A percentile compares a stretch with the other conserved stretches of the same genome.
phyloP scores from a whole-genome alignment of 2,329 filamentous ascomycete species.

The Triangularia setosa region DNA sequence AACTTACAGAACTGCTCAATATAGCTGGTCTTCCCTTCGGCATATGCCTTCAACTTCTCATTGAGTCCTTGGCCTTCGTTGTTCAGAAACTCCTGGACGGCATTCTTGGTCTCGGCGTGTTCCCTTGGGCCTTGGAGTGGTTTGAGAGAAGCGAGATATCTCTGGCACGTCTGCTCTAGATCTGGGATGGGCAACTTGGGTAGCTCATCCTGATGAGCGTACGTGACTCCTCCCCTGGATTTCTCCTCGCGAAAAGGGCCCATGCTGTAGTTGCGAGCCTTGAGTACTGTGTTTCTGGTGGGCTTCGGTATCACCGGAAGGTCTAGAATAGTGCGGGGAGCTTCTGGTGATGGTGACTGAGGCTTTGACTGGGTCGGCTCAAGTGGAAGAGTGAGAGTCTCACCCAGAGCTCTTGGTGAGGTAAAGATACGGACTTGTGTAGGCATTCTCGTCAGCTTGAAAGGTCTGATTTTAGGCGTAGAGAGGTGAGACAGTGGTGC shows the following conservation, averaged over 20 bases:
- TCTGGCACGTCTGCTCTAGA: constrained; percentile 70
- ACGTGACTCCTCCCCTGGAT: constrained; percentile 72
- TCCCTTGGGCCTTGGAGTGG: constrained; percentile 79
- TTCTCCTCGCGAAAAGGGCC: constrained; percentile 47
- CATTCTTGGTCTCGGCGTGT: constrained; percentile 74
- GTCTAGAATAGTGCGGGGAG: constrained; percentile 39
- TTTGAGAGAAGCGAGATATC: constrained; percentile 73
- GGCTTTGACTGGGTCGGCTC: constrained; percentile 7
- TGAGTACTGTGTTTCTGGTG: constrained; percentile 31
- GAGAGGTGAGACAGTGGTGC: constrained; percentile 71
- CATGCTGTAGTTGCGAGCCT: constrained; percentile 33
- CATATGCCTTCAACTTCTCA: constrained; percentile 85
- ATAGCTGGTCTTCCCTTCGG: constrained; percentile 86
- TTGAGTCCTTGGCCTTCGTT: constrained; percentile 80
- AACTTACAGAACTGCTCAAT: constrained; percentile 96
- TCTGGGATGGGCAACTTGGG: constrained; percentile 93
- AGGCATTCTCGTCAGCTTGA: constrained; percentile 51
- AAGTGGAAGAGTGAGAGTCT: constrained; percentile 55
- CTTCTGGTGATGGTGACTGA: constrained; percentile 30
- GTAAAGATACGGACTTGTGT: constrained; percentile 65
- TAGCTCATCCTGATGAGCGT: constrained; percentile 80
- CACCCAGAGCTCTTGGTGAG: constrained; percentile 68
- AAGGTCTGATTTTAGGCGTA: constrained; percentile 53
- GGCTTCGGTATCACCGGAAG: constrained; percentile 33
- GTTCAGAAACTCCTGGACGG: constrained; percentile 78